Conservation (phyloP, 2,329 filamentous ascomycete genomes). For the Colletotrichum sp. region DNA sequence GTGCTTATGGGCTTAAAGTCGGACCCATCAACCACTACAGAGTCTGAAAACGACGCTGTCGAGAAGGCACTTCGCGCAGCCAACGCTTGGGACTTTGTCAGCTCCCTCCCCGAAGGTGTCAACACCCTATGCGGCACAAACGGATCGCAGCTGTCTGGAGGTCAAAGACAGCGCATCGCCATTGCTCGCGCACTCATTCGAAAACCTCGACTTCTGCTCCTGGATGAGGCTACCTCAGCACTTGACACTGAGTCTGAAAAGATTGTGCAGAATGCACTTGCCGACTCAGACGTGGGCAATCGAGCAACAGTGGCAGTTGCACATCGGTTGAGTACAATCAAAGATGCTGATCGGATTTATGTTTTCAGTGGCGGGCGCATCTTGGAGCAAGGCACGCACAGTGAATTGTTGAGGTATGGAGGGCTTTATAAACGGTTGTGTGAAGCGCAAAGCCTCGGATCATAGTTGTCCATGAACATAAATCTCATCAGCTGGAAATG, state of each 20-base stretch:
- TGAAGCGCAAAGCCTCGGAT: not conserved
- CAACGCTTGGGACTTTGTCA: constrained; percentile 62
- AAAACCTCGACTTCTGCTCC: constrained; percentile 66
- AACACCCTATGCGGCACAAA: constrained; percentile 68
- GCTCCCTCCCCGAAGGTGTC: constrained; percentile 59
- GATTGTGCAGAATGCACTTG: constrained; percentile 67
- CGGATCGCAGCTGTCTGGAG: constrained; percentile 73
- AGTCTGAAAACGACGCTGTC: constrained; percentile 40
- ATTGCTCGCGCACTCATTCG: constrained; percentile 75
- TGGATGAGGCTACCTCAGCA: constrained; percentile 74
- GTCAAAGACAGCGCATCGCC: constrained; percentile 74
- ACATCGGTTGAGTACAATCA: constrained; percentile 16
- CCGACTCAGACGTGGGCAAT: constrained; percentile 15
- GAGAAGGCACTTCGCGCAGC: constrained; percentile 57
- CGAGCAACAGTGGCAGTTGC: constrained; percentile 12
- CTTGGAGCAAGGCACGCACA: not conserved
- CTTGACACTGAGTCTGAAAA: constrained; percentile 71
- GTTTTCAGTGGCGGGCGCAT: not conserved
- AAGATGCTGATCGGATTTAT: constrained; percentile 11
- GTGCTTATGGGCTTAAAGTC: constrained; percentile 50
- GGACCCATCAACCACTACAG: not conserved
- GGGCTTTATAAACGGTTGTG: constrained; percentile 1
- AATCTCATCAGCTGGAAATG: not conserved
- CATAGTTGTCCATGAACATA: not conserved
- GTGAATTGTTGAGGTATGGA: not conserved